Conservation (phyloP, 1,139 yeast species). For the Blastobotrys arbuscula region DNA sequence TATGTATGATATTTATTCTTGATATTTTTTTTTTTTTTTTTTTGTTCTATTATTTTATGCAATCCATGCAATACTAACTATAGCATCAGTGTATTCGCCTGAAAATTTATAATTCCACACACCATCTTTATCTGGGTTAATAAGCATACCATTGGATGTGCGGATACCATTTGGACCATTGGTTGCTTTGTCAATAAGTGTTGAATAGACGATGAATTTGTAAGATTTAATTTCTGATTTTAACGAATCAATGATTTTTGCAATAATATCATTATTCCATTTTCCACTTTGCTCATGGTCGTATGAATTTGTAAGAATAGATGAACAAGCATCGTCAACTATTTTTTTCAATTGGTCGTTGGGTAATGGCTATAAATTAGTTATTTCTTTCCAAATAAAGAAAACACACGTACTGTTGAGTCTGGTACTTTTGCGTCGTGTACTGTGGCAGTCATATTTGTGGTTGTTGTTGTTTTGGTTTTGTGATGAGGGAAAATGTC, state of each 20-base stretch:
- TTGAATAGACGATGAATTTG: constrained; percentile 30
- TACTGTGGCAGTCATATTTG: constrained; percentile 9
- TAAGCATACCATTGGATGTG: constrained; percentile 30
- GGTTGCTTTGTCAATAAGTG: constrained; percentile 24
- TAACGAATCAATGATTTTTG: constrained; percentile 22
- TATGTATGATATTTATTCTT: neutral
- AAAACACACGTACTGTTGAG: constrained; percentile 7
- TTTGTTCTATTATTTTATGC: constrained; percentile 11
- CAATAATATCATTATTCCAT: constrained; percentile 22
- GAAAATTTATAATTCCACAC: constrained; percentile 28
- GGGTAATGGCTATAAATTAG: constrained; percentile 14
- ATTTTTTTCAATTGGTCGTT: constrained; percentile 13
- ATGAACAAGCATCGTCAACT: constrained; percentile 14
- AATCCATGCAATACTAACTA: constrained; percentile 34
- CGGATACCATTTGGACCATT: constrained; percentile 28
- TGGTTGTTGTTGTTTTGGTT: neutral
- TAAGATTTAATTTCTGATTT: constrained; percentile 24
- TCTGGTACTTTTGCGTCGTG: constrained; percentile 6
- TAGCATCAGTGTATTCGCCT: constrained; percentile 21
- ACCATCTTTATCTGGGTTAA: constrained; percentile 36
- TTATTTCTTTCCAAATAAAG: neutral
- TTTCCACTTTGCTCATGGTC: constrained; percentile 17
- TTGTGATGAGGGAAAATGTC: too few relatives aligned
- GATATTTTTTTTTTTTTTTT: neutral
- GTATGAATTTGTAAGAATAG: constrained; percentile 13